Base-by-base conservation (phyloP, 148 eudicot species). In the Cornus florida region DNA sequence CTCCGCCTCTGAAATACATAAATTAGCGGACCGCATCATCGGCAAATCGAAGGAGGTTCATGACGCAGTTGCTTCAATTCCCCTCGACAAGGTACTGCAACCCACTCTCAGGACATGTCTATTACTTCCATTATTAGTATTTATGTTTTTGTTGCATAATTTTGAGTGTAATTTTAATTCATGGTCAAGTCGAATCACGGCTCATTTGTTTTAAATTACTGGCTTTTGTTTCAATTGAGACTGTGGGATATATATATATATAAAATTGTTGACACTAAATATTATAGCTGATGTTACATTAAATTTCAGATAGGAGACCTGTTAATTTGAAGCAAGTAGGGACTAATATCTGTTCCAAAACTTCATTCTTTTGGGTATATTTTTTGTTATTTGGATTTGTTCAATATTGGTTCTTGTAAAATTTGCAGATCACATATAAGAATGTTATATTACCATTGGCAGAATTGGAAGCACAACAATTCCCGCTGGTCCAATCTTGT, bases 401-500 rank as follows among this genome's bases (percentile, higher is more conserved):
- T 62, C 19, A 62, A 67, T 75, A 66, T 64, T 39, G 16, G 38
- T 22, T 67, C 10, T 70, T 16, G 39, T 75, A 74, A 67, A 74
- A 70, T 66, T 77, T 77, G 67, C 84, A 96, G 99, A 95, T 94
- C 43, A 86, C 84, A 24, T 94, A 91, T 90, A 86, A 84, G 71
- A 90, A 90, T 86, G 84, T 91, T 11, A 80, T 93, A 87, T 75
- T 83, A 70, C 87, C 88, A 39, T 70, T 96, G 84, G 95, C 90
- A 56, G 94, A 96, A 82, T 81, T 96, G 77, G 99, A 96, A 84
- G 94, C 94, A 73, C 83, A 83, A 2, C 94, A 91, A 57, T 96
- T 96, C 80, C 93, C 99, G 14, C 79, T 92, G 90, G 81, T 96
- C 68, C 99, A 96, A 80, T 96, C 99, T 78, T 96, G 99, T 84